Percentiles rank a stretch among this genome's conserved stretches.
These are phyloP conservation scores for Diaporthe sp. DNA, from an alignment of 2,329 filamentous ascomycete genomes.

Conservation along the genomic window DNA sequence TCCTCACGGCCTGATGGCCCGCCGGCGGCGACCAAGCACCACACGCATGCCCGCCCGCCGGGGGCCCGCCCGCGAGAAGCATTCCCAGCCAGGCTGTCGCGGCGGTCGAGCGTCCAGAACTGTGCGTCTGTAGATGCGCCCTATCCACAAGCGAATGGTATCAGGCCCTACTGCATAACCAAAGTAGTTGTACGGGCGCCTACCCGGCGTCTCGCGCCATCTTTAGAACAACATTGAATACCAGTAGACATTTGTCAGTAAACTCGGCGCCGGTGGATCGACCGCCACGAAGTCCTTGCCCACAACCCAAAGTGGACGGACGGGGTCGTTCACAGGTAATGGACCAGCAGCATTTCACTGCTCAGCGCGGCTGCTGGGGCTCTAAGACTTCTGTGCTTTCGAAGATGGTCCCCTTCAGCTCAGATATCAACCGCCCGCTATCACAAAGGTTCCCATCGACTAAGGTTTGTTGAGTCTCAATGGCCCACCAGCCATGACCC, in stretches of 20 bases:
- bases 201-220: not conserved
- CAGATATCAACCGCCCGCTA: not conserved
- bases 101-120: not conserved
- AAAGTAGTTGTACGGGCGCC: not conserved
- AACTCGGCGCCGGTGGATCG: conserved; percentile 2
- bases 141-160: not conserved
- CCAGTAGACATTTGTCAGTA: not conserved
- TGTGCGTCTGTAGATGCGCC: not conserved
- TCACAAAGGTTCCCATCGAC: not conserved
- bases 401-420: not conserved
- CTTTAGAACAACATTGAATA: not conserved
- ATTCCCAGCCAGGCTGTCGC: conserved; percentile 24
- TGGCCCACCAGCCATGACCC: not conserved
- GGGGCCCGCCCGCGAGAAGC: conserved; percentile 12
- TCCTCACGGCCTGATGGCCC: conserved; percentile 19
- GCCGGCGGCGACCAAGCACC: conserved; percentile 13
- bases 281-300: conserved; percentile 15
- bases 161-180: conserved; percentile 1
- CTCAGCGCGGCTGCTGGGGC: not conserved
- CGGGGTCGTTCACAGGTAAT: not conserved
- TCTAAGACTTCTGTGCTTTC: not conserved
- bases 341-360: not conserved
- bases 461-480: not conserved
- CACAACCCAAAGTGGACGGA: not conserved
- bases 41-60: not conserved